Base-by-base conservation (phyloP, 352 stramenopile genomes). In the Pythium monospermum region DNA sequence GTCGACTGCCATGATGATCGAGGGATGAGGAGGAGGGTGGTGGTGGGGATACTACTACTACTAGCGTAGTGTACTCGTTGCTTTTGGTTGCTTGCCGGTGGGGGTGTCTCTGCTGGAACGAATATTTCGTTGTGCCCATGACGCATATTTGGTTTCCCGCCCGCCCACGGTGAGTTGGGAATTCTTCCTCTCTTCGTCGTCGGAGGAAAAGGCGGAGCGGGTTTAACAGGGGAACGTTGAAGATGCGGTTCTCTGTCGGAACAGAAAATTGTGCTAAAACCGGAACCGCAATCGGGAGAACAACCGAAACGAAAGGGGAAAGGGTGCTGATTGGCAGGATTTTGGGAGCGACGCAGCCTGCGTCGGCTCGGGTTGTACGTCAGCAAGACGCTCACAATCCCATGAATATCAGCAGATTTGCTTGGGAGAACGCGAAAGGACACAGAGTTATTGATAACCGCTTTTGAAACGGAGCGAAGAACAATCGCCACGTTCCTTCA, bases 1-100 rank as follows among this genome's bases (percentile, higher is more conserved):
- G 66, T 87, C 73, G 50, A 62, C 68, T 16, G 68, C 61, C 76
- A 87, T 85, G 50, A 42, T 58, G 51, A 42, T 13, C 22, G 25
- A 56, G 25, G 3, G 10, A 32, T n/a, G 3, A 19, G 21, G 8
- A 25, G 43, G 43, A n/a, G 25, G 18, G 54, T 49, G 28, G 40
- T 57, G 15, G 31, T 42, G 16, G 21, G n/a, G 3, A 16, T 22
- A 6, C 15, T 43, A 15, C 10, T 22, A 32, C 21, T 53, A 10
- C 7, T 30, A 36, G 12, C 26, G 32, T 15, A 15, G 22, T 6
- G 46, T 32, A 37, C 33, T 53, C 19, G 1, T 12, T 19, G 10
- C 10, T 30, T 18, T 36, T 43, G 47, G 22, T 25, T 44, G 6
- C 23, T 28, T 18, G 42, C 30, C 13, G 30, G 30, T 13, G 30